Evolutionary conservation across 73 alveolate species (phyloP).

Genomic region (Paramecium pentaurelia): DNA sequence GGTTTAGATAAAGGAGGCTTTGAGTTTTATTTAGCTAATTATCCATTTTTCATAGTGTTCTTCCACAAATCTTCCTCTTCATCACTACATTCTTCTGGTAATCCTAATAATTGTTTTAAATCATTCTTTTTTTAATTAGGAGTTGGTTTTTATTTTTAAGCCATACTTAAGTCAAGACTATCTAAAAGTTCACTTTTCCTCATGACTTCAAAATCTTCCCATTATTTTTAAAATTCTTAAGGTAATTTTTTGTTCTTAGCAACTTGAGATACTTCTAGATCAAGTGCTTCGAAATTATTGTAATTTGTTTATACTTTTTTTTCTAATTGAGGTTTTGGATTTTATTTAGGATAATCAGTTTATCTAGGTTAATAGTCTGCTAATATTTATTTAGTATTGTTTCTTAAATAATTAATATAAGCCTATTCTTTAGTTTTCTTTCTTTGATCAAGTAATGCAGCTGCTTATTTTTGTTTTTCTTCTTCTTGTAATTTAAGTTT

Average conservation of each 20-base stretch:
- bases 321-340: background rate
- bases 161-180: conserved; percentile 35
- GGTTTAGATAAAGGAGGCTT: background rate
- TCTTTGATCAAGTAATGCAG: background rate
- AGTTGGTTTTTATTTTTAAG: conserved; percentile 22
- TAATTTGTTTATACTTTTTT: conserved; percentile 22
- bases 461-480: background rate
- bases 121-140: background rate
- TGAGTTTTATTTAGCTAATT: background rate
- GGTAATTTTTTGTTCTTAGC: conserved; percentile 10
- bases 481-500: background rate
- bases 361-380: background rate
- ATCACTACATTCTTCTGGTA: conserved; percentile 25
- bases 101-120: background rate
- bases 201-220: conserved; percentile 31
- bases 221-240: background rate
- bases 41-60: conserved; percentile 19
- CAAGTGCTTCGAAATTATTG: conserved; percentile 43
- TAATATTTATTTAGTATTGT: conserved; percentile 5
- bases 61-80: conserved; percentile 43
- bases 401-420: conserved; percentile 20
- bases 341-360: conserved; percentile 30
- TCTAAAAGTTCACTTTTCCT: conserved; percentile 27
- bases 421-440: conserved; percentile 52
- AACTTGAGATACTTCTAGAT: conserved; percentile 12